Percentiles rank a stretch among this genome's conserved stretches.
Conservation (phyloP, 345 rosid species). For the Lepidium didymum region DNA sequence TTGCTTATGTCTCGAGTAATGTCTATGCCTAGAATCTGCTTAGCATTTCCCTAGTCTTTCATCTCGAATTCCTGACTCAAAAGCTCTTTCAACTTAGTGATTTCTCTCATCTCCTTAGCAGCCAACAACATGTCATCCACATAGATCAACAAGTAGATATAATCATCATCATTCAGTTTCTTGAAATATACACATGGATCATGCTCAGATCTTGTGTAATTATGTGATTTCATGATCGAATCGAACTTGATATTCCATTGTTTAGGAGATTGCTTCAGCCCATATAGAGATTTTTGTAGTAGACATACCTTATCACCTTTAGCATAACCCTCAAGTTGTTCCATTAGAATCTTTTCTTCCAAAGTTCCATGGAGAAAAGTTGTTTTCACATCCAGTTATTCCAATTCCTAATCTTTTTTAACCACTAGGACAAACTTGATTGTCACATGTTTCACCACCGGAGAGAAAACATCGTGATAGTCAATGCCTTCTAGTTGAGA, state of each 20-base stretch:
- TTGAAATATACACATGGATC: neutral
- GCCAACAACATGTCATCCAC: neutral
- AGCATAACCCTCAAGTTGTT: too few species aligned
- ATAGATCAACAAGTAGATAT: neutral
- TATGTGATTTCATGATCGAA: neutral
- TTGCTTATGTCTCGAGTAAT: neutral
- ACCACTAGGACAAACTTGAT: neutral
- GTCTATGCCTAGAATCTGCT: neutral
- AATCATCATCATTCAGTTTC: accelerated
- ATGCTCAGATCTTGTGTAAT: neutral
- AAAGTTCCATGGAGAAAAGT: neutral
- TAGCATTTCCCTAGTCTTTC: neutral
- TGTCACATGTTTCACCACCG: neutral
- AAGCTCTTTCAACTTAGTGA: neutral
- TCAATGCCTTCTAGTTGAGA: neutral
- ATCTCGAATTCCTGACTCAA: neutral
- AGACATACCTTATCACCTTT: too few species aligned
- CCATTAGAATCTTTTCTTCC: neutral
- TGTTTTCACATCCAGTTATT: neutral
- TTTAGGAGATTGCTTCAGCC: neutral
- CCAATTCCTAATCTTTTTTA: neutral
- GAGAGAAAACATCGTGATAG: neutral
- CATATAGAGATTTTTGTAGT: neutral
- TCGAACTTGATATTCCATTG: neutral
- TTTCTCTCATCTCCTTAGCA: neutral